Base-by-base conservation (phyloP, 2,329 filamentous ascomycete species). In the Didymella pomorum region DNA sequence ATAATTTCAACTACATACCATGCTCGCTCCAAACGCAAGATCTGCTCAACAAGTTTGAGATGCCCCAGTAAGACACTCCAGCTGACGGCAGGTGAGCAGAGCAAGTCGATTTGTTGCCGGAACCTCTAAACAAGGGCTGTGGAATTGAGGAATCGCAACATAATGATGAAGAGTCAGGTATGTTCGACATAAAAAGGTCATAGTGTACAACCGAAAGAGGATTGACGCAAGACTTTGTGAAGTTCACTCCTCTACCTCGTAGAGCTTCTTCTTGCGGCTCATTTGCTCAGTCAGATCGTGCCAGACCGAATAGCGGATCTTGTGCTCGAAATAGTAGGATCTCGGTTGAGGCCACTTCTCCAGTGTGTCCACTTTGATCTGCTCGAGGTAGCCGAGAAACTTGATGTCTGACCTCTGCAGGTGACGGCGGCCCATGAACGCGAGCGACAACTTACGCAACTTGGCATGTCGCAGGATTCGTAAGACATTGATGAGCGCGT, bases 301-400 rank as follows among this genome's bases (percentile, higher is more conserved):
- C 65, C 72, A 76, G 3, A 79, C 66, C 12, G 44, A 33, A 4
- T 61, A 45, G 18, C 72, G 63, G 47, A 79, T 71, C 67, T 80
- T 81, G n/a, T 65, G 61, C 18, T 61, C 58, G 35, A 51, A 23
- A n/a, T 47, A 48, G 26, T 67, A 61, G 37, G 64, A 67, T 55
- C 65, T 70, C 5, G 62, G 58, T 6, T 51, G 63, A 9, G 45
- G 28, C n/a, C 42, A 56, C 33, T 63, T 58, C 5, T 77, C 66
- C 11, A 82, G 71, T 18, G 78, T 68, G 54, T 83, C 78, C 2
- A 78, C 79, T 58, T 79, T 79, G 61, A 84, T 72, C 29, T 76
- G 69, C 56, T 75, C 77, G 16, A 84, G 68, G 53, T 79, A 77
- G 53, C 78, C 73, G 37, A 83, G 63, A 55, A 84, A 83, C 44